These are phyloP conservation scores for Ceratorhiza oryzae-sativae DNA, from an alignment of 1,284 basidiomycete species.

Conservation along the genomic window DNA sequence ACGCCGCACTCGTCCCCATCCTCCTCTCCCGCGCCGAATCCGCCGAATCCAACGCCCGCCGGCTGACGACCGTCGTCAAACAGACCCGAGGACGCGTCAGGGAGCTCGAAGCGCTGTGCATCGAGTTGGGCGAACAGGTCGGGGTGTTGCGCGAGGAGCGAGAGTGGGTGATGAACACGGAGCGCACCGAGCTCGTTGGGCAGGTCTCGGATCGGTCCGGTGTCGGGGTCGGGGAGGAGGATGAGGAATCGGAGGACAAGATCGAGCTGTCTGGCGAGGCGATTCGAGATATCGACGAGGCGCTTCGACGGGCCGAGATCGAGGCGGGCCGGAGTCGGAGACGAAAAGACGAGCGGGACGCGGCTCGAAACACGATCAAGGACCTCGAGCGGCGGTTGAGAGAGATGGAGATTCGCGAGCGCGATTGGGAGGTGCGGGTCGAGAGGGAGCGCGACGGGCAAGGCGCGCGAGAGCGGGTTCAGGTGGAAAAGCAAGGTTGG, in stretches of 20 bases:
- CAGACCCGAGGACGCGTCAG: slow-evolving; percentile 12
- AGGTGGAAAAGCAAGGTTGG: slow-evolving; percentile 25
- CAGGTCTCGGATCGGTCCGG: slow-evolving; percentile 11
- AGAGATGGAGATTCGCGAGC: slow-evolving; percentile 17
- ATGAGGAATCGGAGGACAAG: background rate
- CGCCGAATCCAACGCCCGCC: background rate
- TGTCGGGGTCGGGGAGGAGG: no score
- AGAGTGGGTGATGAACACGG: background rate
- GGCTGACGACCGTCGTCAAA: slow-evolving; percentile 18
- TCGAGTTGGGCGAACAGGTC: slow-evolving; percentile 16
- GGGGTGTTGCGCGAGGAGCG: slow-evolving; percentile 7
- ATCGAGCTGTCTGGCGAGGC: background rate
- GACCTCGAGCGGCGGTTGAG: background rate
- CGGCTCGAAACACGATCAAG: background rate
- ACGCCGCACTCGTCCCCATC: slow-evolving; percentile 19
- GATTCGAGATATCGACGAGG: slow-evolving; percentile 16
- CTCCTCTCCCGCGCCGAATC: slow-evolving; percentile 23
- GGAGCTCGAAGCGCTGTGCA: slow-evolving; percentile 24
- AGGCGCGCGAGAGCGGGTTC: slow-evolving; percentile 4
- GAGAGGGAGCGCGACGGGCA: slow-evolving; percentile 34
- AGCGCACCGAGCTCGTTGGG: background rate
- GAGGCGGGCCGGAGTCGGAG: slow-evolving; percentile 20
- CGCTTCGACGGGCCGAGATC: slow-evolving; percentile 8
- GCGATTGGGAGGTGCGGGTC: slow-evolving; percentile 32
- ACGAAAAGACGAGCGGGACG: slow-evolving; percentile 25